These are phyloP conservation scores for Bidens hawaiensis DNA, from an alignment of 140 eudicot species.

Conservation along the genomic window DNA sequence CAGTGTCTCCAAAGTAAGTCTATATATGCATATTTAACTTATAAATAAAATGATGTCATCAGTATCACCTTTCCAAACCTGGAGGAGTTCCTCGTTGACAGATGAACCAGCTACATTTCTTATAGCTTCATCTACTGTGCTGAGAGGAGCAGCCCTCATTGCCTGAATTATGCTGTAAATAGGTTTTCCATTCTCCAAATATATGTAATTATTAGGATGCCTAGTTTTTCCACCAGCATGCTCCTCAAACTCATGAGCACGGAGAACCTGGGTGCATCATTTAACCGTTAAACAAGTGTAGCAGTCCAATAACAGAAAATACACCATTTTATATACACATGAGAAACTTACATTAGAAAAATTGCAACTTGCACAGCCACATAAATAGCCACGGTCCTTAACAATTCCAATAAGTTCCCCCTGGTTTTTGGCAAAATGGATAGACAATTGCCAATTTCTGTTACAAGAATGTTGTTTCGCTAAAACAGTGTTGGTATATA, in stretches of 20 bases:
- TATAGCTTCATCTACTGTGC: conserved; percentile 58
- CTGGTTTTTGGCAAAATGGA: conserved; percentile 33
- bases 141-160: conserved; percentile 56
- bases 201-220: conserved; percentile 84
- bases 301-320: conserved; percentile 2
- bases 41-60: conserved; percentile 16
- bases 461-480: not conserved
- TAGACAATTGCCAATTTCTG: conserved; percentile 7
- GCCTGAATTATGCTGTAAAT: conserved; percentile 73
- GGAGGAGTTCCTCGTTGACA: conserved; percentile 61
- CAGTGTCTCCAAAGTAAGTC: no score
- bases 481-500: conserved; percentile 12
- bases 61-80: conserved; percentile 71
- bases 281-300: conserved; percentile 11
- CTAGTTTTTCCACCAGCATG: conserved; percentile 88
- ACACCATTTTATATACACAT: conserved; percentile 4
- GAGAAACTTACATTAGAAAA: conserved; percentile 55
- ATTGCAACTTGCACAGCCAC: conserved; percentile 78
- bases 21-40: no score
- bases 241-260: conserved; percentile 90
- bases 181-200: conserved; percentile 89
- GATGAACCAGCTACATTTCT: conserved; percentile 81
- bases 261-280: conserved; percentile 55
- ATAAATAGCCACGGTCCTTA: conserved; percentile 68
- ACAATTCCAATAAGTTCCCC: conserved; percentile 76